Evolutionary conservation across 208 protist genomes (phyloP), one percentile per base, ranked within the genome.

Genomic region (Tritrichomonas foetus): DNA sequence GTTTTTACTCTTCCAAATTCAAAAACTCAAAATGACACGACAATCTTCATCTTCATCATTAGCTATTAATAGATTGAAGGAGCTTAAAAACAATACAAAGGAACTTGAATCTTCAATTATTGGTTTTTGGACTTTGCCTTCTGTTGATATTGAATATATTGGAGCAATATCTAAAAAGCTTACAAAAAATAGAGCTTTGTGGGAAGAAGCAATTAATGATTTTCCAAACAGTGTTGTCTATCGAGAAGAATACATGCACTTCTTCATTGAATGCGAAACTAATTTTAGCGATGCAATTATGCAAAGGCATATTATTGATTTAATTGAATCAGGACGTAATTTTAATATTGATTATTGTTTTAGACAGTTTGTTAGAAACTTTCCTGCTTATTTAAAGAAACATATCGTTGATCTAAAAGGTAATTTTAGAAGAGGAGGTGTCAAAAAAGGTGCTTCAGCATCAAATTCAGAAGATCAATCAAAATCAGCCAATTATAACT

Each of bases 301-400:
- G 30, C 33, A 20, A 0, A 53, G 44, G 27, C 20, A 89, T 9
- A 53, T 27, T 57, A 27, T 30, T 0, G 47, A 57, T 55, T 50
- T 57, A 33, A 57, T 89, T 39, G 78, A 89, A 57, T 27, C 20
- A 41, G 78, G 78, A 13, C 53, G 57, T 20, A 53, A 57, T 9
- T 89, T 89, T 16, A 20, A 20, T 39, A 39, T 61, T 57, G 78
- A 89, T 57, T 22, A 39, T 57, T 57, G 14, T 22, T 89, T 89
- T 50, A 89, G 78, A 57, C 41, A 16, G 27, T 57, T 89, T 14
- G 41, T 89, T 14, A 5, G 41, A 57, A 8, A 13, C 2, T 89
- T 53, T 57, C 78, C 78, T 89, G 41, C 53, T 1, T 89, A 89
- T 57, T 50, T 89, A 30, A 89, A 89, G 47, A 53, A 89, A n/a